These are phyloP conservation scores for Pythium periplocum DNA, from an alignment of 352 stramenopile species.

Conservation along the genomic window DNA sequence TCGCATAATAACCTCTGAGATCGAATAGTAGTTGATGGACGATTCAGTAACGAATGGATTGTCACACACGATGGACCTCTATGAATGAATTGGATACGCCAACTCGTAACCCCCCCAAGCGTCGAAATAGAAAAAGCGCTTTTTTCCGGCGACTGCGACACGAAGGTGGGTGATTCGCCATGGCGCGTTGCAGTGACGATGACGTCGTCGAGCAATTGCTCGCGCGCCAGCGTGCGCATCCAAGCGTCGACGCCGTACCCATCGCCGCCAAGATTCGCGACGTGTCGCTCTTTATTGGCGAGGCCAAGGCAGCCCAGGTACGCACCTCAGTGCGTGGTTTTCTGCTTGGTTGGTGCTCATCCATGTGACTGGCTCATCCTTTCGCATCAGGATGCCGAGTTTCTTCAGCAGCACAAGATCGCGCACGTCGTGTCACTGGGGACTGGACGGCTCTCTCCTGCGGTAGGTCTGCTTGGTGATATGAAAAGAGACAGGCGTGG, in stretches of 20 bases:
- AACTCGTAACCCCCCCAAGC: slow-evolving; percentile 5
- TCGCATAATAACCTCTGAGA: too few relatives aligned
- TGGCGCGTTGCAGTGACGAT: too few relatives aligned
- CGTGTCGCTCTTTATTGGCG: slow-evolving; percentile 51
- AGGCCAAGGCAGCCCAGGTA: slow-evolving; percentile 45
- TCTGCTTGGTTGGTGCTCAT: slow-evolving; percentile 1
- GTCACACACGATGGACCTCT: too few relatives aligned
- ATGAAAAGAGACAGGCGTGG: background rate
- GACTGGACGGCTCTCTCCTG: slow-evolving; percentile 41
- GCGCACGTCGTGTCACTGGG: slow-evolving; percentile 50
- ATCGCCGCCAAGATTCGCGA: slow-evolving; percentile 36
- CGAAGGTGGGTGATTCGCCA: too few relatives aligned
- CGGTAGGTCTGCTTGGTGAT: slow-evolving; percentile 19
- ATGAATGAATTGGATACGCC: too few relatives aligned
- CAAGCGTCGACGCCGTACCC: slow-evolving; percentile 35
- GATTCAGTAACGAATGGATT: too few relatives aligned
- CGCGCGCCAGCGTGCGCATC: slow-evolving; percentile 39
- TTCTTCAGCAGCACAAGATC: slow-evolving; percentile 40
- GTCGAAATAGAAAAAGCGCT: slow-evolving; percentile 7
- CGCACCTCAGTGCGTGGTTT: background rate
- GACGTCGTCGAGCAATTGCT: slow-evolving; percentile 28
- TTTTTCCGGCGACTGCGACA: too few relatives aligned
- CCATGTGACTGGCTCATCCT: background rate
- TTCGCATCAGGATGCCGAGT: slow-evolving; percentile 24
- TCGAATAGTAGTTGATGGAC: too few relatives aligned